Conservation (phyloP, 2,329 filamentous ascomycete species). For the Lachnellula subtilissima region DNA sequence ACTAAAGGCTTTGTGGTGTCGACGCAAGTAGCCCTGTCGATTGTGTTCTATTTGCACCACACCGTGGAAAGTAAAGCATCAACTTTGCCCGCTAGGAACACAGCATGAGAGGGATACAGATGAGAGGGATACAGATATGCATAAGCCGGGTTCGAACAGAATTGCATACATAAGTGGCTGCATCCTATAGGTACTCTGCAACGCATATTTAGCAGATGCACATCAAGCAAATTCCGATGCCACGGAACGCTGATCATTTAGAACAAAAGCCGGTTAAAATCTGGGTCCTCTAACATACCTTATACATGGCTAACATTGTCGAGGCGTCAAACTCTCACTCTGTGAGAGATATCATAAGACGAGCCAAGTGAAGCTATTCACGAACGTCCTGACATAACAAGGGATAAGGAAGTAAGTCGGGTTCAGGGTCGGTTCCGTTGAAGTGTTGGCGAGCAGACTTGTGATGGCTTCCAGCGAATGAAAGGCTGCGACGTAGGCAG, state of each 20-base stretch:
- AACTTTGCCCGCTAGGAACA: background rate
- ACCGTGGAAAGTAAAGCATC: background rate
- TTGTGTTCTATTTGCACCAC: conserved; percentile 11
- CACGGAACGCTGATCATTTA: background rate
- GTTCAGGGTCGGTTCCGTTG: conserved; percentile 14
- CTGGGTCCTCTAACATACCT: background rate
- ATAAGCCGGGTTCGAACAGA: background rate
- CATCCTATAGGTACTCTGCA: conserved; percentile 9
- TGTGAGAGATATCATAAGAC: background rate
- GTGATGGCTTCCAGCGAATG: conserved; percentile 16
- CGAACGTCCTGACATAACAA: background rate
- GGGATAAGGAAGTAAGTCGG: background rate
- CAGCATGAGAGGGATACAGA: background rate
- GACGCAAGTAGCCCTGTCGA: conserved; percentile 3
- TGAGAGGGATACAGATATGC: conserved; percentile 1
- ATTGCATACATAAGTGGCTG: conserved; percentile 10
- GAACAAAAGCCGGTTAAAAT: background rate
- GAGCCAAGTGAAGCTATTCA: background rate
- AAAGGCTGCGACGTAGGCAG: conserved; percentile 1
- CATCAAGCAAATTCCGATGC: background rate
- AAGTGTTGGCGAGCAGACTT: conserved; percentile 4
- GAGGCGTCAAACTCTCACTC: background rate
- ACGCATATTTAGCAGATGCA: background rate
- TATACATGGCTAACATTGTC: background rate
- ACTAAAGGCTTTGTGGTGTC: conserved; percentile 7